Evolutionary conservation across 225 moss, liverwort and hornwort genomes (phyloP), one percentile per base, ranked within the genome.

Genomic region (Lunularia cruciata): DNA sequence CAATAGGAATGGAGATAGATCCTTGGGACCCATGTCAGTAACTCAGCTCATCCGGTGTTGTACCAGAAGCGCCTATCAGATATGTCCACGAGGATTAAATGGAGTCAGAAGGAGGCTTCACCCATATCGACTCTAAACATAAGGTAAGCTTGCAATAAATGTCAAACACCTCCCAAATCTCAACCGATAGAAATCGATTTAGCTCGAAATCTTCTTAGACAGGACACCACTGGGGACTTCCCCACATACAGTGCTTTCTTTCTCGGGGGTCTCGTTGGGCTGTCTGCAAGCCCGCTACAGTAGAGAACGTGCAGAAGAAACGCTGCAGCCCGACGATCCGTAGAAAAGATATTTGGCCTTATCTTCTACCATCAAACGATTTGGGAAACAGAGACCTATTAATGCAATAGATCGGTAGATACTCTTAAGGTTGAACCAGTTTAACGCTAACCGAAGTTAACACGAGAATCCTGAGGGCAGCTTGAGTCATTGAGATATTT

Each of bases 21-120:
- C 48, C 48, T 48, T 48, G 48, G 48, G 48, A 48, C 48, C 48
- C 48, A 48, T 48, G 48, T 20, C 48, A 18, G n/a, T n/a, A 43
- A 43, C 16, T 10, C 11, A 43, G 11, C 43, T 10, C 16, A 43
- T 16, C 16, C 16, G 11, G 12, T 10, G 43, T 43, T 10, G 43
- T 43, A 43, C 43, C 3, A 3, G 12, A 43, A 16, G 43, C 16
- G 43, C 1, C 43, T 10, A 10, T 11, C 16, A 10, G 1, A 43
- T 1, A 43, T 43, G 43, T 43, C 16, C 3, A 43, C 16, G 16
- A 43, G 43, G 12, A 10, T 43, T 11, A 16, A 16, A 16, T 43
- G 43, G 16, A 43, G 43, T 11, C 12, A 13, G 13, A 40, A 40
- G 40, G 40, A 40, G 40, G 40, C 13, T 5, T 40, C 7, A 40